Evolutionary conservation across 2,329 filamentous ascomycete genomes (phyloP), one percentile per base, ranked within the genome.

Genomic region (Raffaelea ambrosiae): DNA sequence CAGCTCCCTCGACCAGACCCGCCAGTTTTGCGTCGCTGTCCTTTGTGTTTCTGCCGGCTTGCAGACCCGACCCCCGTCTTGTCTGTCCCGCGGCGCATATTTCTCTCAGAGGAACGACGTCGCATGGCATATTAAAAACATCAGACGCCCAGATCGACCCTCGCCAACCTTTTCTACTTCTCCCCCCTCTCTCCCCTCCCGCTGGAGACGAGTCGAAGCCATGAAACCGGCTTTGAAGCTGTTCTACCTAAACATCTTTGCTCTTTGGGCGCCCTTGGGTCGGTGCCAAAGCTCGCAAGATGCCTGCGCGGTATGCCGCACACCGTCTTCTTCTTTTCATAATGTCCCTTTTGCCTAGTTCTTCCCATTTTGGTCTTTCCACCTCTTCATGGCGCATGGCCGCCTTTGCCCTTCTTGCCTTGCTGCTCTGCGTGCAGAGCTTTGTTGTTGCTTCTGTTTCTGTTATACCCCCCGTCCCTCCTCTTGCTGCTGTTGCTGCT

Each of bases 221-320:
- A 79, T 79, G 76, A 75, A 67, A 61, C 65, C 73, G 55, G 74
- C 74, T 36, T 67, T 70, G 54, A 72, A 70, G 56, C 63, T 76
- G 46, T 78, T 80, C 57, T 79, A 72, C 58, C 68, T 80, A 52
- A 71, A 71, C 29, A 60, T 79, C 50, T 77, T 80, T 62, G 66
- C 75, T 51, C 71, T 79, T 50, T 79, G 72, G 74, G 68, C 67
- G 33, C 59, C 69, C 40, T 64, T 70, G 40, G 70, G 66, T 21
- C 66, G 65, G 56, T 79, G 76, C 60, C 61, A 67, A 54, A 62
- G 55, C 48, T 57, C 63, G 51, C 63, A 71, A 57, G 70, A 74
- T 62, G 70, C 70, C 56, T 80, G 76, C 58, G 66, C 70, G 63
- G 76, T 79, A 75, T 60, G 75, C 67, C 53, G 55, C 57, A 29